Conservation (phyloP, 306 rosid species). For the Canavalia gladiata region DNA sequence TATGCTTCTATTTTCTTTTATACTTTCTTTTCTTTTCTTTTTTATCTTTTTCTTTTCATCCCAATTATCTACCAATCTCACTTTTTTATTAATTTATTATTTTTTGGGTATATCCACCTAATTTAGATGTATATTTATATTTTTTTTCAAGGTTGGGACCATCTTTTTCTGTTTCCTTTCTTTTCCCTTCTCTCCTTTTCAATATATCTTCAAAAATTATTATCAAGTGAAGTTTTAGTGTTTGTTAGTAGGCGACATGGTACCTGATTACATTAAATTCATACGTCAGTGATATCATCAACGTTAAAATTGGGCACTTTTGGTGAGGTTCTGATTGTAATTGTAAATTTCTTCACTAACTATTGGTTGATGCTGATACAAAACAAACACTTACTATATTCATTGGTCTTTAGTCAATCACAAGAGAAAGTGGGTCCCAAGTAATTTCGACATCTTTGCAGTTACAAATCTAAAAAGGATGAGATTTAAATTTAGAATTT, state of each 20-base stretch:
- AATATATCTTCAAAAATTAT: neutral
- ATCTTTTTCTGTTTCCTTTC: neutral
- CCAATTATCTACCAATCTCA: too few relatives aligned
- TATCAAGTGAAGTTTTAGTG: slow-evolving; percentile 26
- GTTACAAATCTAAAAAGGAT: neutral
- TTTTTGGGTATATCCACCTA: too few relatives aligned
- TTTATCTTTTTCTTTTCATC: too few relatives aligned
- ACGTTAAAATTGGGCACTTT: neutral
- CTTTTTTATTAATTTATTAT: too few relatives aligned
- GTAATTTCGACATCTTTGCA: slow-evolving; percentile 2
- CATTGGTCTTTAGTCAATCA: slow-evolving; percentile 27
- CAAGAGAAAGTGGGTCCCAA: slow-evolving; percentile 46
- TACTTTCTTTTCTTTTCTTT: too few relatives aligned
- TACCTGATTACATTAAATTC: slow-evolving; percentile 20
- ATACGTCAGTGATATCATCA: slow-evolving; percentile 23
- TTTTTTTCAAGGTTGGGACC: slow-evolving; percentile 12
- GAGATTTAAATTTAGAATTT: too few relatives aligned
- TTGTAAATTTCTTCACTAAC: slow-evolving; percentile 16
- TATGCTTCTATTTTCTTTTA: too few relatives aligned
- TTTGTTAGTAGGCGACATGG: slow-evolving; percentile 36
- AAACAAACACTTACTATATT: neutral
- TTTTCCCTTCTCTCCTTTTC: neutral
- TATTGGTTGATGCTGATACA: slow-evolving; percentile 40
- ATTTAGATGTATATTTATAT: neutral
- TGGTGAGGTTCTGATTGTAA: neutral